These are phyloP conservation scores for Talaromyces sp. DNA, from an alignment of 2,329 filamentous ascomycete species.

Conservation along the genomic window DNA sequence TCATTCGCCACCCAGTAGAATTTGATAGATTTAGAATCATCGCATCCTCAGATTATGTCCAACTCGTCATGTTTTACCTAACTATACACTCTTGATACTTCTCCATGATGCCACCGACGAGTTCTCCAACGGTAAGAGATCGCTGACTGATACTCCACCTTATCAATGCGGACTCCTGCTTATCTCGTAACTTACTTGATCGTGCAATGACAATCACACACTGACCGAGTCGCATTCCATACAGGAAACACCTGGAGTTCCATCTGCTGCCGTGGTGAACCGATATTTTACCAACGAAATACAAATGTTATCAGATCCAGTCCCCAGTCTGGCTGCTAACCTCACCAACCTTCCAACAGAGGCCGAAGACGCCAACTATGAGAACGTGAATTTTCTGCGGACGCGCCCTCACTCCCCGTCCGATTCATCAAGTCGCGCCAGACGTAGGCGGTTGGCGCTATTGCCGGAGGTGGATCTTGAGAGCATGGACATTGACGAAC, in stretches of 20 bases:
- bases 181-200: not conserved
- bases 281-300: slow-evolving; percentile 48
- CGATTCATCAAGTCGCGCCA: slow-evolving; percentile 31
- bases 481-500: slow-evolving; percentile 37
- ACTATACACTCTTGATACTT: slow-evolving; percentile 9
- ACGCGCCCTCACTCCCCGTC: slow-evolving; percentile 31
- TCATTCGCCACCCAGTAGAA: slow-evolving; percentile 6
- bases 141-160: not conserved
- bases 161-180: not conserved
- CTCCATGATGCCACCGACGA: slow-evolving; percentile 41
- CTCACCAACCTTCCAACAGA: slow-evolving; percentile 43
- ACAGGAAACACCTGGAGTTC: slow-evolving; percentile 27
- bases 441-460: slow-evolving; percentile 31
- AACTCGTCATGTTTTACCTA: slow-evolving; percentile 14
- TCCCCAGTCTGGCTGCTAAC: slow-evolving; percentile 52
- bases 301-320: slow-evolving; percentile 47
- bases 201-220: slow-evolving; percentile 2
- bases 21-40: not conserved
- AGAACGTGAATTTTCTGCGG: slow-evolving; percentile 53
- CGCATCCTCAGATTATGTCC: not conserved
- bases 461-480: slow-evolving; percentile 29
- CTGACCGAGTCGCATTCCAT: slow-evolving; percentile 20
- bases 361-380: slow-evolving; percentile 45
- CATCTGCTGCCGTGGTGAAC: slow-evolving; percentile 24
- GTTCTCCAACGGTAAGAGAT: slow-evolving; percentile 42